Conservation (phyloP, 2,329 filamentous ascomycete genomes). For the Bipolaris oryzae region DNA sequence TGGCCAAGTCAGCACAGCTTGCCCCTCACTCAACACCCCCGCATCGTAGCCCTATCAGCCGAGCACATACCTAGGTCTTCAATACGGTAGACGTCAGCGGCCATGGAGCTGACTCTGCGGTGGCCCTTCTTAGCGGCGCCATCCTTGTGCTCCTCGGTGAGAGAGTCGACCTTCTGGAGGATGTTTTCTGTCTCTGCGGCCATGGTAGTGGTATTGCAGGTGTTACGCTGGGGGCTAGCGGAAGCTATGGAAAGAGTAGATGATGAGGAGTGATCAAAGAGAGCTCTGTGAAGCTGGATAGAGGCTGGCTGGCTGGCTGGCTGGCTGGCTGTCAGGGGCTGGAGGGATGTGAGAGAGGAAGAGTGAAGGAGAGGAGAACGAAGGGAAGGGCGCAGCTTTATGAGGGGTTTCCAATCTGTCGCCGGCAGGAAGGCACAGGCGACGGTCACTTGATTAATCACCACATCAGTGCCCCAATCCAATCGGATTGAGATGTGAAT, state of each 20-base stretch:
- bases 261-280: slow-evolving; percentile 19
- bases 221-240: slow-evolving; percentile 7
- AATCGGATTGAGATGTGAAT: slow-evolving; percentile 40
- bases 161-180: slow-evolving; percentile 89
- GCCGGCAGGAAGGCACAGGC: slow-evolving; percentile 31
- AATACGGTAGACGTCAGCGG: slow-evolving; percentile 79
- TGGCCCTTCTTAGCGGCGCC: slow-evolving; percentile 70
- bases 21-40: slow-evolving; percentile 32
- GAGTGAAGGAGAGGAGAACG: slow-evolving; percentile 27
- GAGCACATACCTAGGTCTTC: slow-evolving; percentile 76
- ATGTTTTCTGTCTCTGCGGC: slow-evolving; percentile 59
- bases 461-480: slow-evolving; percentile 32
- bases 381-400: slow-evolving; percentile 38
- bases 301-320: slow-evolving; percentile 6
- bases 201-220: slow-evolving; percentile 52
- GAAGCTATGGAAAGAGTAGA: slow-evolving; percentile 11
- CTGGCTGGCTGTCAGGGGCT: slow-evolving; percentile 9
- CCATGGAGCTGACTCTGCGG: slow-evolving; percentile 74
- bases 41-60: slow-evolving; percentile 15
- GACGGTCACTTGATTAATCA: slow-evolving; percentile 47
- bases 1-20: slow-evolving; percentile 42
- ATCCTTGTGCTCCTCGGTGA: slow-evolving; percentile 73
- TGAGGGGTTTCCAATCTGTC: slow-evolving; percentile 39
- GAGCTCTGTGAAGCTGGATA: slow-evolving; percentile 20
- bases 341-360: slow-evolving; percentile 11